Evolutionary conservation across 108 stramenopile genomes (phyloP), one percentile per base, ranked within the genome.

Genomic region (Skeletonema costatum): DNA sequence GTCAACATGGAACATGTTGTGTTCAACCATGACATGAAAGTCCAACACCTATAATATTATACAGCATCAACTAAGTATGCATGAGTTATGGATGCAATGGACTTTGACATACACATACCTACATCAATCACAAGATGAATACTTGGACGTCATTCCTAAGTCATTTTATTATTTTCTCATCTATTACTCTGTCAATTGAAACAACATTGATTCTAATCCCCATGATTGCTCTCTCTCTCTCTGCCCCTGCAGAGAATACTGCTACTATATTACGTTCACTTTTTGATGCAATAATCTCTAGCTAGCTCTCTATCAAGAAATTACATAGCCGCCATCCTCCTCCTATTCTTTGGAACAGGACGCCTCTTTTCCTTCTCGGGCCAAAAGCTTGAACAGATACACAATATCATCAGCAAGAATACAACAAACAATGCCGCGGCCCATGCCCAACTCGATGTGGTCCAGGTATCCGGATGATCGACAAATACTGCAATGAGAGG

Each of bases 391-490:
- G 93, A 94, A 73, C 94, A 95, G 41, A 93, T 87, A 56, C 94
- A 95, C 5, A 95, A 78, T 31, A 95, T 66, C 88, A 95, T 84
- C 10, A 95, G 39, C 53, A 95, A 63, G 53, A 91, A 90, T 36
- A 95, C 83, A 2, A 88, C 84, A 51, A 95, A 70, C 35, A 95
- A 68, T 29, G 90, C 94, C 35, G 89, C 88, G 10, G 90, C 92
- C 94, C 94, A 95, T 5, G 89, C 89, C 94, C 94, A 95, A 21
- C 80, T 77, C 29, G 89, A 82, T 11, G 88, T 88, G 19, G 87
- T 90, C 94, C 94, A 95, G 35, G 85, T 87, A 74, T 93, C 90
- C 3, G 92, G 92, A 66, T 95, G 89, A 72, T 95, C 94, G 4
- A 90, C 88, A 86, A 95, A 95, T n/a, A 93, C 90, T 16, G 92